phyloP scores from a whole-genome alignment of 2,329 filamentous ascomycete genomes.

The Neopestalotiopsis clavispora region DNA sequence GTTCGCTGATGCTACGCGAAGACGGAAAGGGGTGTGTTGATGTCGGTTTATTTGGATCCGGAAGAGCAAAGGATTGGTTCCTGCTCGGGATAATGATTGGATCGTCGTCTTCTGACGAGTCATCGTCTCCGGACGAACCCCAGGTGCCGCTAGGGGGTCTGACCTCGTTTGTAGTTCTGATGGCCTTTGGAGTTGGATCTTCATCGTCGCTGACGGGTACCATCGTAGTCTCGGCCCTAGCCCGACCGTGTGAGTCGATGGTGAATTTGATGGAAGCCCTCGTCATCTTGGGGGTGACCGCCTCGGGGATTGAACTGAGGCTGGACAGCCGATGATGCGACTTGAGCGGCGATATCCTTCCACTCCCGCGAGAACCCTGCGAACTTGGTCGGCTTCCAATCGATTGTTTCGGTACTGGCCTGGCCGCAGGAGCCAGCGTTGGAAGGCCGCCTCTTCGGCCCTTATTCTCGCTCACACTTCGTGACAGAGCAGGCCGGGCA shows the following conservation, averaged over 20 bases:
- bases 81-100: constrained; percentile 69
- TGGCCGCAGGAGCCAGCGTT: constrained; percentile 51
- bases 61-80: constrained; percentile 61
- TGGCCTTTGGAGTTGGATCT: constrained; percentile 24
- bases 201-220: constrained; percentile 38
- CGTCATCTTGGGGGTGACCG: constrained; percentile 45
- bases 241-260: constrained; percentile 66
- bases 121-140: constrained; percentile 55
- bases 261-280: constrained; percentile 66
- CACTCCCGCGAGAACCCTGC: constrained; percentile 44
- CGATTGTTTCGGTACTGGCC: constrained; percentile 36
- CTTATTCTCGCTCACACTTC: constrained; percentile 60
- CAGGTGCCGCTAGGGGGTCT: constrained; percentile 36
- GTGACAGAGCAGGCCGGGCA: constrained; percentile 53
- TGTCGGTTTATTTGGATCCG: constrained; percentile 45
- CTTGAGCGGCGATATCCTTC: constrained; percentile 59
- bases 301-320: constrained; percentile 64
- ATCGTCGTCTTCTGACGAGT: constrained; percentile 67
- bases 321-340: constrained; percentile 54
- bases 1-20: constrained; percentile 54
- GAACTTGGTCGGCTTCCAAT: constrained; percentile 37
- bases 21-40: constrained; percentile 51
- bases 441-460: constrained; percentile 50
- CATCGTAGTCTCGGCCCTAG: constrained; percentile 58
- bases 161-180: constrained; percentile 27